Base-by-base conservation (phyloP, 805 yeast species). In the Teunomyces tritomae region DNA sequence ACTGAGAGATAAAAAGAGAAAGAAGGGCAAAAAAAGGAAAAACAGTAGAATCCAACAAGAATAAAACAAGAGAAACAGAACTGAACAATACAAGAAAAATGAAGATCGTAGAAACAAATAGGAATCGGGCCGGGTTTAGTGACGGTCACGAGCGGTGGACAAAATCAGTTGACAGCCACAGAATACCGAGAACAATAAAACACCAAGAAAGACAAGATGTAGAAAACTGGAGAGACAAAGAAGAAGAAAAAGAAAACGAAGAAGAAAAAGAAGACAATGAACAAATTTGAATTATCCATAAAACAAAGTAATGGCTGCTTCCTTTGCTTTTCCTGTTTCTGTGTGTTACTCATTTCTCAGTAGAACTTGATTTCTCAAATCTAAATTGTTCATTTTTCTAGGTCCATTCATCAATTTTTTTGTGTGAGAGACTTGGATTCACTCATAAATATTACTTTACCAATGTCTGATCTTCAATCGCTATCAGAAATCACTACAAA, bases 401-500 rank as follows among this genome's bases (percentile, higher is more conserved):
- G 14, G 35, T 34, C n/a, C 26, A 8, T 33, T 33, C 24, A 33
- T 14, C 20, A 5, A 8, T 10, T 8, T 16, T 9, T 4, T 9
- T 34, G 40, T 11, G n/a, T 8, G 40, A 10, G 24, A 20, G 20
- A 35, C 4, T 17, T 13, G 13, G 14, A 17, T 17, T 13, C 20
- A 26, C 30, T 13, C 7, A n/a, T 16, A n/a, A 29, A 39, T 16
- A 28, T 24, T 13, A 10, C 11, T 13, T 9, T 14, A 14, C 11
- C 16, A 11, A 42, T 47, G 33, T 40, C 49, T 6, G 70, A 64
- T 44, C 44, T 69, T 8, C 54, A 54, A 30, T 59, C 53, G 35
- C 61, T 77, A 10, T 69, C 77, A 3, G 67, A 71, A 29, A 57
- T 70, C 10, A 63, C 76, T 28, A 68, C 75, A 10, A 62, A 61